Conservation (phyloP, 306 rosid species). For the Pyrus communis region DNA sequence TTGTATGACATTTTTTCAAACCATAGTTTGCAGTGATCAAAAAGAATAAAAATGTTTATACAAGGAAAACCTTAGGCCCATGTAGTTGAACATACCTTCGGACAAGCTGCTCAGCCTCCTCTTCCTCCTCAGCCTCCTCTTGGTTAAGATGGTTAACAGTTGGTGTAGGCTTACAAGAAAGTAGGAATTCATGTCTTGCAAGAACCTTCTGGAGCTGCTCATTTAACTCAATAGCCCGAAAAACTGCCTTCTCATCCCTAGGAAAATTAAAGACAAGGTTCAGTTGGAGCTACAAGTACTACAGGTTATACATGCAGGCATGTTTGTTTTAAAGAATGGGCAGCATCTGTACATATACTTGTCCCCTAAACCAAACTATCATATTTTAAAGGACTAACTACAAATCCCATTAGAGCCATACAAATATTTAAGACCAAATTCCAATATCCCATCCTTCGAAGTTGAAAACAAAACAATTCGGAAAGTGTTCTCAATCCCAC, state of each 20-base stretch:
- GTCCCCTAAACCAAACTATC: neutral
- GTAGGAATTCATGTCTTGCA: constrained; percentile 72
- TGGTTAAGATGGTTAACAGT: constrained; percentile 29
- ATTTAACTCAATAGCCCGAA: constrained; percentile 77
- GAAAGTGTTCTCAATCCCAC: neutral
- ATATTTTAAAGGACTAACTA: neutral
- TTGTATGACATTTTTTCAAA: neutral
- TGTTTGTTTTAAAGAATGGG: neutral
- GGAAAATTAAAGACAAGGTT: constrained; percentile 4
- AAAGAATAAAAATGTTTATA: neutral
- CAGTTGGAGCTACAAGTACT: constrained; percentile 1
- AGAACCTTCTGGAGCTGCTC: constrained; percentile 88
- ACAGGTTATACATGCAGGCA: neutral
- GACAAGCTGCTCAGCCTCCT: constrained; percentile 81
- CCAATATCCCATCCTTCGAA: neutral
- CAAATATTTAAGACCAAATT: neutral
- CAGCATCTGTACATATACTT: neutral
- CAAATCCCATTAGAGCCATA: neutral
- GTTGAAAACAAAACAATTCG: neutral
- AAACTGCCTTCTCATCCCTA: constrained; percentile 70
- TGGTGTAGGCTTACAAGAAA: constrained; percentile 49
- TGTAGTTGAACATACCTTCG: constrained; percentile 45
- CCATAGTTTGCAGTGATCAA: neutral
- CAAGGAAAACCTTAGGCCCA: neutral
- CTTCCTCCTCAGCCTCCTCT: constrained; percentile 73